Percentiles rank a stretch among this genome's conserved stretches.
phyloP scores from a whole-genome alignment of 805 yeast species.

The Spathaspora arborariae region DNA sequence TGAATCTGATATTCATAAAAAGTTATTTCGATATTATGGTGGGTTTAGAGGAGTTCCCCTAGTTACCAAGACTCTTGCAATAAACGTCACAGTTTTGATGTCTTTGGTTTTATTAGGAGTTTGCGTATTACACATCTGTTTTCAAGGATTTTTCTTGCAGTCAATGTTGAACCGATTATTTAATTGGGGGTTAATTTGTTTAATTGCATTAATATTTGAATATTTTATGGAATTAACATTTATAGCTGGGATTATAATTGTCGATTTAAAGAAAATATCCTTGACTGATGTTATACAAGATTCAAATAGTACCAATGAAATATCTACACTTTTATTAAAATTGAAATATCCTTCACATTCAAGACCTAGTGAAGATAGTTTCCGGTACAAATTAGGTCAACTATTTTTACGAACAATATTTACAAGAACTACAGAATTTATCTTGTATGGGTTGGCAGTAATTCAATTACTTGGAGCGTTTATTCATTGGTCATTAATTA shows the following conservation, averaged over 20 bases:
- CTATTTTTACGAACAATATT: constrained; percentile 26
- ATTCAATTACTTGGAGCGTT: constrained; percentile 12
- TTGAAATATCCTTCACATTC: constrained; percentile 8
- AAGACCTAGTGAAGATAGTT: constrained; percentile 16
- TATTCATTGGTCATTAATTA: constrained; percentile 17
- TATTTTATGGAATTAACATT: constrained; percentile 60
- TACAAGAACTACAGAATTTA: constrained; percentile 12
- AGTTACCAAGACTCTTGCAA: constrained; percentile 18
- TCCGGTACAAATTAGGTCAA: constrained; percentile 30
- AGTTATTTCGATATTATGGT: constrained; percentile 25
- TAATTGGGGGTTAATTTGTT: constrained; percentile 14
- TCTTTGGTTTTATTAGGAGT: constrained; percentile 6
- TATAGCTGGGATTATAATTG: constrained; percentile 59
- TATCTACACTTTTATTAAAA: constrained; percentile 22
- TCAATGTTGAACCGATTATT: constrained; percentile 11
- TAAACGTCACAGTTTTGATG: constrained; percentile 15
- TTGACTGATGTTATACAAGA: constrained; percentile 46
- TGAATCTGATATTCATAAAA: constrained; percentile 14
- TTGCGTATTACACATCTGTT: constrained; percentile 8
- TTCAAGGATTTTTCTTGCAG: constrained; percentile 11
- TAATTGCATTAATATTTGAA: constrained; percentile 51
- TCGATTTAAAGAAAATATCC: constrained; percentile 65
- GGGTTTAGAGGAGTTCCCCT: constrained; percentile 27
- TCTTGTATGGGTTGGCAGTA: constrained; percentile 8
- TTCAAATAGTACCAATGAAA: constrained; percentile 19